A percentile compares a stretch with the other conserved stretches of the same genome.
Conservation (phyloP, 139 green algal species). For the Yamagishiella unicocca region DNA sequence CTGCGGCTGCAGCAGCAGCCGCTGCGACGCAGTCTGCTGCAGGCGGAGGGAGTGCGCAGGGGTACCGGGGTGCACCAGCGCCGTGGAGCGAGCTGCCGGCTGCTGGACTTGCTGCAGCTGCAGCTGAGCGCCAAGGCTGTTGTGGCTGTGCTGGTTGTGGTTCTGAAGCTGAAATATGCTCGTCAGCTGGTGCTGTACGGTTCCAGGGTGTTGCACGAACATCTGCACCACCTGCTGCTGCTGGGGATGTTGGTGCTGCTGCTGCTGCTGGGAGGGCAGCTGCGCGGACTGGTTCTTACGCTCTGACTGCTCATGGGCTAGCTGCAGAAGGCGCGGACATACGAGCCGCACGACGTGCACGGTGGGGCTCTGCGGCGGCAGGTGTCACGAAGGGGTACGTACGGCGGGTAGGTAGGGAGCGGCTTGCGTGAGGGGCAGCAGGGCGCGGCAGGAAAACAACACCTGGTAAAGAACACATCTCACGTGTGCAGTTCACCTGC, state of each 20-base stretch:
- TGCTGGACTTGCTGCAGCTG: background rate
- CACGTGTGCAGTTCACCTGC: too few species aligned
- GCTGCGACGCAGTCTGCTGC: background rate
- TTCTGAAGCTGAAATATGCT: background rate
- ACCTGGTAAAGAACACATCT: too few species aligned
- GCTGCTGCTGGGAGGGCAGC: background rate
- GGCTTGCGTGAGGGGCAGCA: too few species aligned
- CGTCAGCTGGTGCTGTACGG: background rate
- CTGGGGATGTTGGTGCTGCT: background rate
- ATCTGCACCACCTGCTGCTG: background rate
- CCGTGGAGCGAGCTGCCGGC: background rate
- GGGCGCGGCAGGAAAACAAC: too few species aligned
- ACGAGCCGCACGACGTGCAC: constrained; percentile 33
- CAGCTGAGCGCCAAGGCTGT: background rate
- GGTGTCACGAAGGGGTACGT: background rate
- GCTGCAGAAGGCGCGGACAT: constrained; percentile 23
- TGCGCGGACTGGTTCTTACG: background rate
- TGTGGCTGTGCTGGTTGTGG: background rate
- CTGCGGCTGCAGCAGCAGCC: background rate
- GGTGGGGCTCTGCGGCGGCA: constrained; percentile 35
- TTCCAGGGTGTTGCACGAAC: background rate
- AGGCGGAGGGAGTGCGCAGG: background rate
- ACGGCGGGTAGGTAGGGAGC: background rate
- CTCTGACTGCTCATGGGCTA: constrained; percentile 11
- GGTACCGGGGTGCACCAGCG: background rate